These are phyloP conservation scores for Crithidia fasciculata DNA, from an alignment of 208 protist genomes.

Conservation along the genomic window DNA sequence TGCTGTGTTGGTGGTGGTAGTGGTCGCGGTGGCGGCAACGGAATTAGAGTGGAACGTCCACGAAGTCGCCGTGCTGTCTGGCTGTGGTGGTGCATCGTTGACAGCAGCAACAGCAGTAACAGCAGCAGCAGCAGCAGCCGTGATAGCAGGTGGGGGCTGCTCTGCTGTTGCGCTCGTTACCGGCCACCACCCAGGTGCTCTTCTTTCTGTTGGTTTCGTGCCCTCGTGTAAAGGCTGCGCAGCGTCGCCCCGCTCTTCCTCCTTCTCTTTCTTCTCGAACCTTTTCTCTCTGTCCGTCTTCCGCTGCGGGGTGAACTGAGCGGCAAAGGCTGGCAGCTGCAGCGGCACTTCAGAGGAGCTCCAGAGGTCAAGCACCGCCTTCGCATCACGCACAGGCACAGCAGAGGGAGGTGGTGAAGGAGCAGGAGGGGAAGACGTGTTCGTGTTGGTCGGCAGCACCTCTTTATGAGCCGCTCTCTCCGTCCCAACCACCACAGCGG, in stretches of 20 bases:
- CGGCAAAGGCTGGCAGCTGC: constrained; percentile 11
- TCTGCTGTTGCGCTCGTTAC: too few relatives aligned
- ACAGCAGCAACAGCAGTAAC: not conserved
- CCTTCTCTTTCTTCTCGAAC: not conserved
- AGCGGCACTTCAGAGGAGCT: constrained; percentile 51
- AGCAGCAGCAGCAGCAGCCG: not conserved
- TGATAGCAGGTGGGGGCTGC: not conserved
- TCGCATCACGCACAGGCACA: not conserved
- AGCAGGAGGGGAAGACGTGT: not conserved
- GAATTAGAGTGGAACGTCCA: constrained; percentile 53
- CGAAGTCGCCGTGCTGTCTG: constrained; percentile 30
- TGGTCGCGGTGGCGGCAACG: not conserved
- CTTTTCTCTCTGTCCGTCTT: not conserved
- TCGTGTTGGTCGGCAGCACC: not conserved
- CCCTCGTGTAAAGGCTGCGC: not conserved
- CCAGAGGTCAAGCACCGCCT: constrained; percentile 41
- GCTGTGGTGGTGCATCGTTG: too few relatives aligned
- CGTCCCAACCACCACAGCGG: not conserved
- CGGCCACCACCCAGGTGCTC: too few relatives aligned
- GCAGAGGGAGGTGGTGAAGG: not conserved
- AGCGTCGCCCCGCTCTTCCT: not conserved
- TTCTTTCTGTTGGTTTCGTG: too few relatives aligned
- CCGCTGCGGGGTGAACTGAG: not conserved
- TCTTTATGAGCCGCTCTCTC: too few relatives aligned
- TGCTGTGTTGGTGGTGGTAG: not conserved